Conservation (phyloP, 179 eudicot species). For the Dionaea muscipula region DNA sequence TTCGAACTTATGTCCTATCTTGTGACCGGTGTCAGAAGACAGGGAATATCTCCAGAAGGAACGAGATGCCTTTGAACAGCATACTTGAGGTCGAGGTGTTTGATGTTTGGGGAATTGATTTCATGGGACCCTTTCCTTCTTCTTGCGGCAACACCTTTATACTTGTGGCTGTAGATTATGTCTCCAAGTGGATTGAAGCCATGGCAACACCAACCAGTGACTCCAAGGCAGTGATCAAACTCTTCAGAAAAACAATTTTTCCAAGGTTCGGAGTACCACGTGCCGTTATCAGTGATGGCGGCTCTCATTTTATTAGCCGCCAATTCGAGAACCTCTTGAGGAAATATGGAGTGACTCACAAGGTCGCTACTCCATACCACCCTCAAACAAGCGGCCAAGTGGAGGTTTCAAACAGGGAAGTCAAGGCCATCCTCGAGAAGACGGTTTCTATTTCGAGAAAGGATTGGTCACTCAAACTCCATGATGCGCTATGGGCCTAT, state of each 20-base stretch:
- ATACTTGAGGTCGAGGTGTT: neutral
- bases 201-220: neutral
- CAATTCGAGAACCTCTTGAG: neutral
- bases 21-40: neutral
- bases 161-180: neutral
- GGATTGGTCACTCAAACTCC: constrained; percentile 3
- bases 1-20: neutral
- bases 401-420: neutral
- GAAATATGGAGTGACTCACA: constrained; percentile 2
- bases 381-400: neutral
- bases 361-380: constrained; percentile 1
- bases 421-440: constrained; percentile 2
- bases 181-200: constrained; percentile 1
- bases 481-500: constrained; percentile 4
- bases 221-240: neutral
- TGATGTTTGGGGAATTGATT: constrained; percentile 6
- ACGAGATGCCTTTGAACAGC: constrained; percentile 3
- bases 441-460: neutral
- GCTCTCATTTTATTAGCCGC: neutral
- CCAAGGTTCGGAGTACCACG: neutral
- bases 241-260: neutral
- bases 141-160: neutral
- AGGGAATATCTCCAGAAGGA: constrained; percentile 1
- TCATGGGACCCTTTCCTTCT: constrained; percentile 2
- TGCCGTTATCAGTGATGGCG: neutral